These are phyloP conservation scores for Mycena filopes DNA, from an alignment of 768 basidiomycete species.

Conservation along the genomic window DNA sequence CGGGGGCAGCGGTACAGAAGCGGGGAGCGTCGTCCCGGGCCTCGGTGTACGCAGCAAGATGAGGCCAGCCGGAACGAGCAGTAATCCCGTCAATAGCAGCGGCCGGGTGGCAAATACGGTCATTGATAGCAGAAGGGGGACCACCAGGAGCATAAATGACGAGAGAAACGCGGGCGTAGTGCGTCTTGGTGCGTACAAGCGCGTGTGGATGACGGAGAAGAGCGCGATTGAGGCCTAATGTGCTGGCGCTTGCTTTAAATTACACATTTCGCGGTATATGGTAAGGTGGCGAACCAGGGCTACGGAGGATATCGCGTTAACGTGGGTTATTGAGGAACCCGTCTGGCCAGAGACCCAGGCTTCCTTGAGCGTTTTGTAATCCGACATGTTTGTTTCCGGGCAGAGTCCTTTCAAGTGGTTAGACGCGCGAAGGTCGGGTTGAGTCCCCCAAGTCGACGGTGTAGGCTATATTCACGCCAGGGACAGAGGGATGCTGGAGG, in stretches of 20 bases:
- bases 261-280: too few species aligned
- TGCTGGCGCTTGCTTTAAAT: too few species aligned
- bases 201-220: constrained; percentile 68
- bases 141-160: constrained; percentile 73
- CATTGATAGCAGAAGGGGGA: constrained; percentile 86
- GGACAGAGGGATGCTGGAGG: too few species aligned
- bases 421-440: too few species aligned
- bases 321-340: constrained; percentile 70
- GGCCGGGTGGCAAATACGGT: constrained; percentile 78
- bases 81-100: constrained; percentile 55
- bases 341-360: constrained; percentile 74
- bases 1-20: constrained; percentile 50
- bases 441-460: too few species aligned
- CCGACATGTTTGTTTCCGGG: too few species aligned
- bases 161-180: constrained; percentile 48
- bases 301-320: constrained; percentile 69
- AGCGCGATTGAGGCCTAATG: constrained; percentile 83
- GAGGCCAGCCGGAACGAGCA: constrained; percentile 59
- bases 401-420: too few species aligned
- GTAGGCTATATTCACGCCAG: too few species aligned
- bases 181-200: constrained; percentile 51
- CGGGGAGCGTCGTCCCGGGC: constrained; percentile 45
- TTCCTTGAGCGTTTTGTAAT: constrained; percentile 79
- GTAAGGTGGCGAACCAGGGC: constrained; percentile 58
- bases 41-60: constrained; percentile 56